phyloP scores from a whole-genome alignment of 1,139 yeast genomes.

The Geotrichum cucujoidarum region DNA sequence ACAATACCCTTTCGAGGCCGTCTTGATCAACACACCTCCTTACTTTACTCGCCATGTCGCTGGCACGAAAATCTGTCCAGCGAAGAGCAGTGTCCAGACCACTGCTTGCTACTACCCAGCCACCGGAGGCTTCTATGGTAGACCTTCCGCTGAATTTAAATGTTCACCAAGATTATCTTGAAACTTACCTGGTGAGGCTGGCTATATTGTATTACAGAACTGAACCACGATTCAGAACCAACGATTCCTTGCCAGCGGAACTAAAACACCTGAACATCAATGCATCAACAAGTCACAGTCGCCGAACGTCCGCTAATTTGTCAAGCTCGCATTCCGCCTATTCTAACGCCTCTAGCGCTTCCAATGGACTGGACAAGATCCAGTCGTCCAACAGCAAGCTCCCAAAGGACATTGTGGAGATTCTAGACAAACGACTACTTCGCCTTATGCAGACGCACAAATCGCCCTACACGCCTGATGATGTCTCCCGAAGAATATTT shows the following conservation, averaged over 20 bases:
- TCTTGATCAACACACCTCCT: too few species aligned
- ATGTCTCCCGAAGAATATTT: constrained; percentile 20
- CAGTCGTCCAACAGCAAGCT: constrained; percentile 10
- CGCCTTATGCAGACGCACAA: neutral
- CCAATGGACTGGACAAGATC: constrained; percentile 1
- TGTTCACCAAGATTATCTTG: constrained; percentile 31
- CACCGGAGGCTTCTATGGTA: neutral
- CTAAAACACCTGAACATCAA: constrained; percentile 3
- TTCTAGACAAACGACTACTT: neutral
- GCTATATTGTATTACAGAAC: constrained; percentile 34
- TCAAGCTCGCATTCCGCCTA: neutral
- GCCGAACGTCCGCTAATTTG: constrained; percentile 13
- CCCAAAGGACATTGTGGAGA: constrained; percentile 13
- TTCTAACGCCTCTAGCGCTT: neutral
- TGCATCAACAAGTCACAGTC: constrained; percentile 3
- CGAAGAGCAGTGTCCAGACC: constrained; percentile 10
- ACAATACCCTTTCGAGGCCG: too few species aligned
- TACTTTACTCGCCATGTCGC: too few species aligned
- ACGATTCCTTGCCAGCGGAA: constrained; percentile 4
- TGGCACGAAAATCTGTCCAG: constrained; percentile 1
- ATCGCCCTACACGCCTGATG: constrained; percentile 16
- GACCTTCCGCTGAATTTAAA: neutral
- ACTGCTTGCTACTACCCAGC: neutral
- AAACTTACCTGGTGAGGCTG: constrained; percentile 34
- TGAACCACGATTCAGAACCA: constrained; percentile 30